Conservation (phyloP, 805 yeast species). For the Vanderwaltozyma yarrowii region DNA sequence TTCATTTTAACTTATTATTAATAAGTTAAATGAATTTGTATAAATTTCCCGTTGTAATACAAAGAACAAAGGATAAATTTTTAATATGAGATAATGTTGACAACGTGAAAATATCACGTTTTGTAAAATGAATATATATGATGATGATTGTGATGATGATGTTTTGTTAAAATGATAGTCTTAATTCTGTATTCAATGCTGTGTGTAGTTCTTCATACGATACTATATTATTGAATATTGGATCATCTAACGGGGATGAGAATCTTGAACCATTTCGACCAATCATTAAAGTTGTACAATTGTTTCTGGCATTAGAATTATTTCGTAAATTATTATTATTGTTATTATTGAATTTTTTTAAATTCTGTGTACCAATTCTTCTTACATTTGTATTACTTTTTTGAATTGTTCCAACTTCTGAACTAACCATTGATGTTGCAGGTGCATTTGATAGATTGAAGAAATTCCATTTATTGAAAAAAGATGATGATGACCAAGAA, state of each 20-base stretch:
- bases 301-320: neutral
- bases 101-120: too few species aligned
- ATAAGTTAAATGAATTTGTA: too few species aligned
- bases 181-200: slow-evolving; percentile 23
- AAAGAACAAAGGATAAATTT: too few species aligned
- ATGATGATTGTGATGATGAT: neutral
- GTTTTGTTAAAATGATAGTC: slow-evolving; percentile 1
- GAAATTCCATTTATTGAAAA: slow-evolving; percentile 14
- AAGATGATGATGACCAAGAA: slow-evolving; percentile 3
- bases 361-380: neutral
- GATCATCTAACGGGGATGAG: slow-evolving; percentile 4
- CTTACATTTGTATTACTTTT: neutral
- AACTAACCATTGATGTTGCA: slow-evolving; percentile 2
- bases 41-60: too few species aligned
- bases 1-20: too few species aligned
- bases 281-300: neutral
- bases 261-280: slow-evolving; percentile 1
- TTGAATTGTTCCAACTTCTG: neutral
- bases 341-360: too few species aligned
- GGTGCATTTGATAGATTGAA: slow-evolving; percentile 7
- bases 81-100: too few species aligned
- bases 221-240: slow-evolving; percentile 11
- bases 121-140: too few species aligned
- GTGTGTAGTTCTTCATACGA: slow-evolving; percentile 21
- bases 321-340: neutral